Evolutionary conservation across 352 stramenopile species (phyloP).

Genomic region (Pythium aquatile): DNA sequence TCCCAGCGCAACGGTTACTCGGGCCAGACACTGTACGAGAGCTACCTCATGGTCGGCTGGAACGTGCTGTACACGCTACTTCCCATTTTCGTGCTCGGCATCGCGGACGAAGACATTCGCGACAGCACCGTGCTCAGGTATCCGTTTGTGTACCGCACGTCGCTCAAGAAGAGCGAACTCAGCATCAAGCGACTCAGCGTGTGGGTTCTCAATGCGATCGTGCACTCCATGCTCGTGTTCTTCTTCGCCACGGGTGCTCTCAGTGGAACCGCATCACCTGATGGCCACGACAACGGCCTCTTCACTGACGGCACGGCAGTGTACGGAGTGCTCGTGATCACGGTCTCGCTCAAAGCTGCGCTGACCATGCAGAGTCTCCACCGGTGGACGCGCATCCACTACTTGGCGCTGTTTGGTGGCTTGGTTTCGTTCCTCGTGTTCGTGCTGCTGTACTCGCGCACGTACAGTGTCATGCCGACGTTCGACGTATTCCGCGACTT

Average conservation of each 20-base stretch:
- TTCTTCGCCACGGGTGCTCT: constrained; percentile 58
- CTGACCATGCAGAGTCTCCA: constrained; percentile 76
- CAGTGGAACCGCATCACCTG: constrained; percentile 33
- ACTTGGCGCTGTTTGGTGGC: constrained; percentile 64
- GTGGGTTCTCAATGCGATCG: constrained; percentile 73
- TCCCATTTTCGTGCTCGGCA: constrained; percentile 90
- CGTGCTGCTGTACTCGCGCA: constrained; percentile 63
- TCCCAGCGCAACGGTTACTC: constrained; percentile 90
- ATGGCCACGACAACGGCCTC: constrained; percentile 55
- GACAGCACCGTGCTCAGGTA: constrained; percentile 67
- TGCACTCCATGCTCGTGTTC: constrained; percentile 75
- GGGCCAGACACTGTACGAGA: constrained; percentile 86
- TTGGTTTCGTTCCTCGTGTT: constrained; percentile 72
- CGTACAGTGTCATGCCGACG: constrained; percentile 52
- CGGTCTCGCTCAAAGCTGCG: constrained; percentile 67
- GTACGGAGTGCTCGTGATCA: constrained; percentile 79
- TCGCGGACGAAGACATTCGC: constrained; percentile 82
- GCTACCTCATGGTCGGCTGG: constrained; percentile 90
- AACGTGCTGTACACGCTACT: constrained; percentile 95
- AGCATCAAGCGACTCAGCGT: constrained; percentile 54
- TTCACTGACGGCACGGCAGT: constrained; percentile 76
- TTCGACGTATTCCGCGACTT: constrained; percentile 82
- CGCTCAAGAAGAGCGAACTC: constrained; percentile 55
- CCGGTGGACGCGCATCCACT: constrained; percentile 73
- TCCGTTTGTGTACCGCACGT: constrained; percentile 80